Base-by-base conservation (phyloP, 1,284 basidiomycete genomes). In the Jaminaea rosea region DNA sequence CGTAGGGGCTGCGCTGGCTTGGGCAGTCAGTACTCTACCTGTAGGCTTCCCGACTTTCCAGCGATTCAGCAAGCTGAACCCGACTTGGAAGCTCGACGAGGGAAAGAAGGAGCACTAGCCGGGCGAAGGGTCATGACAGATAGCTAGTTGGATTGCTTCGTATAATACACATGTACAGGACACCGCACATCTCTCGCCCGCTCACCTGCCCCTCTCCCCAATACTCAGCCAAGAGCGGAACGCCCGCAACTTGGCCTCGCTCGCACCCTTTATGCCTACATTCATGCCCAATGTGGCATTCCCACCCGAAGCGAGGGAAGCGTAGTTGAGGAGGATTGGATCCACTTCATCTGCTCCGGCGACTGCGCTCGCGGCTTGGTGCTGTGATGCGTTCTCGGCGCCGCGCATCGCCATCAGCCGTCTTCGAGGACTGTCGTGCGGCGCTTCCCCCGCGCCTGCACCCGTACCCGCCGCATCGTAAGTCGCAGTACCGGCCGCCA, bases 21-120 rank as follows among this genome's bases (percentile, higher is more conserved):
- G 65, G 65, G 44, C 41, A 17, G 15, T 56, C 21, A 59, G 53
- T 8, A 58, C 56, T 3, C 34, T 47, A 24, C 29, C 50, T 5
- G 37, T 65, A 4, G 63, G 65, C 19, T 58, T 67, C 46, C 63
- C 65, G 3, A 46, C 46, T 2, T 67, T 57, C 53, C 53, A 65
- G 31, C 50, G 34, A 7, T 67, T 67, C 50, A 55, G 56, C 27
- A 34, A 56, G 21, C 42, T 65, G 49, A 67, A 67, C 57, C 50
- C 55, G 27, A 53, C 51, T 51, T 47, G 44, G 23, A 37, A 44
- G 36, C 49, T 52, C n/a, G n/a, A 47, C 17, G 28, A 47, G 28
- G 26, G n/a, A 6, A 28, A 28, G 44, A 19, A 8, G 3, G 15
- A 45, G 11, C 17, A n/a, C 7, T 6, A 7, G 9, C 17, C 5